Conservation (phyloP, 2,329 filamentous ascomycete genomes). For the Emericellopsis cladophorae region DNA sequence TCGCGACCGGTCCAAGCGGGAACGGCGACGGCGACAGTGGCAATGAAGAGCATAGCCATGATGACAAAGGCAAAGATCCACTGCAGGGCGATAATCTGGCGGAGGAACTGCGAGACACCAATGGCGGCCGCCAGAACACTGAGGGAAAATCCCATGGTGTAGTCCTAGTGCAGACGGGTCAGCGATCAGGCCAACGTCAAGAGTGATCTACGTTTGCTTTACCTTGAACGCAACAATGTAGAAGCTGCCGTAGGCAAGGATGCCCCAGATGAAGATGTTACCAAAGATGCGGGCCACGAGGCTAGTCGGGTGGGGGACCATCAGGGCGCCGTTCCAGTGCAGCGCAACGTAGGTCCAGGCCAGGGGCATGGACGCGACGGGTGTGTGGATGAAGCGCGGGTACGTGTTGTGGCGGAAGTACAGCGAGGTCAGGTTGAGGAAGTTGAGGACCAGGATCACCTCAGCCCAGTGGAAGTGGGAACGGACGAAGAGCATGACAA, state of each 20-base stretch:
- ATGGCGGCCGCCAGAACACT: constrained; percentile 62
- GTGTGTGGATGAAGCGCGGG: constrained; percentile 62
- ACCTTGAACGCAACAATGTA: constrained; percentile 66
- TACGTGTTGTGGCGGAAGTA: constrained; percentile 71
- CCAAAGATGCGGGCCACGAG: constrained; percentile 66
- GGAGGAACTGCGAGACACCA: constrained; percentile 64
- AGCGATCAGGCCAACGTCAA: constrained; percentile 4
- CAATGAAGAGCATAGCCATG: constrained; percentile 15
- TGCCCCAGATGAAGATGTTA: constrained; percentile 80
- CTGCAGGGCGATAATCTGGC: constrained; percentile 65
- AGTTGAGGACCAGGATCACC: constrained; percentile 65
- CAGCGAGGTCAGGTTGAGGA: constrained; percentile 63
- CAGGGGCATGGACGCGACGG: constrained; percentile 64
- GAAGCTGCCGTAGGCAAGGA: constrained; percentile 63
- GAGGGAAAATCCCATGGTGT: constrained; percentile 69
- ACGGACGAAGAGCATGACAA: constrained; percentile 72
- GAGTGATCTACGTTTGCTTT: constrained; percentile 4
- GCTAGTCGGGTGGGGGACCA: constrained; percentile 54
- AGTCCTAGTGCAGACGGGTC: constrained; percentile 31
- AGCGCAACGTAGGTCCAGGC: constrained; percentile 77
- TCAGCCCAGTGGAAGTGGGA: constrained; percentile 65
- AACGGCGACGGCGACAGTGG: constrained; percentile 22
- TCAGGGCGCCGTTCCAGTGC: constrained; percentile 81
- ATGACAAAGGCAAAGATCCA: constrained; percentile 27
- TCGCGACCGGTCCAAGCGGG: constrained; percentile 51